Evolutionary conservation across 768 basidiomycete genomes (phyloP), one percentile per base, ranked within the genome.

Genomic region (Boletus subparvulus): DNA sequence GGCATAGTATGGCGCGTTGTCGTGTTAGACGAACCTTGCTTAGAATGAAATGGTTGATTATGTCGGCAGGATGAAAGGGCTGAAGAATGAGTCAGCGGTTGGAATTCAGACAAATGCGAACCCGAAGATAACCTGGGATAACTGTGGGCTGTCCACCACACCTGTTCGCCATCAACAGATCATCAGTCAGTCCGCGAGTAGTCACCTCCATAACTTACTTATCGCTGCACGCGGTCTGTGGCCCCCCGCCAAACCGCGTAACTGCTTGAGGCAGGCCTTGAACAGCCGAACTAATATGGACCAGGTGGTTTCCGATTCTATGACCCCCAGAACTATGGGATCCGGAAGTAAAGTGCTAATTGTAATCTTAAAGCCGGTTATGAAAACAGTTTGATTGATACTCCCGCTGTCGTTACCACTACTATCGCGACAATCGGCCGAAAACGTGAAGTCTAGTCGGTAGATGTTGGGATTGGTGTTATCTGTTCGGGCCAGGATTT

Each of bases 61-160:
- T 2, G 16, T 53, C 44, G 26, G 44, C 28, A 14, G 44, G 52
- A 37, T 53, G 52, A 39, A 53, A 53, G 4, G 52, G 52, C 52
- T 53, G 36, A 28, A 26, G 36, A 24, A 28, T 26, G 24, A 14
- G 33, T 36, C 35, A 11, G 42, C n/a, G 17, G 19, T 24, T 26
- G 16, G 32, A 12, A 43, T 42, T 16, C 32, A 24, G 24, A 35
- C 14, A 24, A 14, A 43, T 8, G 4, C 32, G 13, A 52, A 13
- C 24, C n/a, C 2, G 35, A 10, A 36, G 24, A n/a, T 26, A 46
- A 53, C 52, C n/a, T 53, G 43, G 2, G 44, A 30, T 21, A 46
- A 28, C 43, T 6, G 10, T 26, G 42, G 41, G 17, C 41, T 42
- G 11, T 52, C 21, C 21, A 43, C 24, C 50, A 52, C 16, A 26